Conservation (phyloP, 1,284 basidiomycete species). For the Entoloma clypeatum region DNA sequence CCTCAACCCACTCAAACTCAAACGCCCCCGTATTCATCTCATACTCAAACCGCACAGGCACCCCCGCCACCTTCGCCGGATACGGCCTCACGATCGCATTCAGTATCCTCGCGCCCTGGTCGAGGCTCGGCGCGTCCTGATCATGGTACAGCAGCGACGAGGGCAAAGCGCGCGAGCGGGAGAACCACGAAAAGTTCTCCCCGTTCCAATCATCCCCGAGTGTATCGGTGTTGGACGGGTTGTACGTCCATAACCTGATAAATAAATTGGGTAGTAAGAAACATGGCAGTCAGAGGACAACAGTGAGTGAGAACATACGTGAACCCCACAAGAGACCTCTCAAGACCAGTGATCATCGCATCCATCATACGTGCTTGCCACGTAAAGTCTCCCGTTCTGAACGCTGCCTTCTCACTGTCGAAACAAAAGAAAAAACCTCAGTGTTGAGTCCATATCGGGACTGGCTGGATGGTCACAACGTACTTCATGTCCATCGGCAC, state of each 20-base stretch:
- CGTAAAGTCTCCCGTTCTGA: conserved; percentile 69
- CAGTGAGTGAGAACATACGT: conserved; percentile 53
- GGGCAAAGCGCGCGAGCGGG: conserved; percentile 53
- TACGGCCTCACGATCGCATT: conserved; percentile 77
- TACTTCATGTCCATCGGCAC: conserved; percentile 95
- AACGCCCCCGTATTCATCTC: conserved; percentile 68
- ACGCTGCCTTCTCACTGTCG: conserved; percentile 66
- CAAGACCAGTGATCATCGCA: conserved; percentile 76
- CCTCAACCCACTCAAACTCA: conserved; percentile 52
- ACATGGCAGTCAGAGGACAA: background rate
- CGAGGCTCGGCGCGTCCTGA: conserved; percentile 60
- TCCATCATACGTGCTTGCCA: conserved; percentile 90
- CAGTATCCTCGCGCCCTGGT: conserved; percentile 79
- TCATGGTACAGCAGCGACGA: conserved; percentile 47
- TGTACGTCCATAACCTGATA: conserved; percentile 89
- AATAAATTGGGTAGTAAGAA: conserved; percentile 5
- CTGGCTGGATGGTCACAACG: conserved; percentile 24
- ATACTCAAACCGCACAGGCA: conserved; percentile 64
- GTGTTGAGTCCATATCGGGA: background rate
- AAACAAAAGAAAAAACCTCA: background rate
- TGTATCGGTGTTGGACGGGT: conserved; percentile 78
- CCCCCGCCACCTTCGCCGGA: conserved; percentile 73
- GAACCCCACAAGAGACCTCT: conserved; percentile 71
- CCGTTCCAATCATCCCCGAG: conserved; percentile 93
- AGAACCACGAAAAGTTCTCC: conserved; percentile 95